Evolutionary conservation across 2,329 filamentous ascomycete species (phyloP).

Genomic region (Seiridium unicorne): DNA sequence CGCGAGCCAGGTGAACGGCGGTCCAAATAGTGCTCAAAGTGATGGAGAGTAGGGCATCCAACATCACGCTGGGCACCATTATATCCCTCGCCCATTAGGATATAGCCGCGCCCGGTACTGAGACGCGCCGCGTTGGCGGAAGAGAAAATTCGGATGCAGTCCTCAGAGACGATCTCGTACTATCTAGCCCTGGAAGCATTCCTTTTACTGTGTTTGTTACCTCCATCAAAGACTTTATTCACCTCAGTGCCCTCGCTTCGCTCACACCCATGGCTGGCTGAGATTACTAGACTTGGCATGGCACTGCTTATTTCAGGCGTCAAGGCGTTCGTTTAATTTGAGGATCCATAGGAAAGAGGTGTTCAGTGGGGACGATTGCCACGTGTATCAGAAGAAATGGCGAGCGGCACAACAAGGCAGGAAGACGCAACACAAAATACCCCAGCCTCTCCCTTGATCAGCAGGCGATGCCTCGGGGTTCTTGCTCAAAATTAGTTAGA

Average conservation of each 20-base stretch:
- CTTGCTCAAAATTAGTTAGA: neutral
- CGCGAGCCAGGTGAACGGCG: constrained; percentile 20
- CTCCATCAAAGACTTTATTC: neutral
- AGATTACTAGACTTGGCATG: neutral
- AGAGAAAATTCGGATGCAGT: neutral
- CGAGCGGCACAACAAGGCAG: neutral
- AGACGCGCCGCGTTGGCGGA: neutral
- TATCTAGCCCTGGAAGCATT: neutral
- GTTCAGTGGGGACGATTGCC: constrained; percentile 20
- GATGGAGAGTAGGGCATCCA: constrained; percentile 22
- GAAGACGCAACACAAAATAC: neutral
- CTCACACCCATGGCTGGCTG: neutral
- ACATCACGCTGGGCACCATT: neutral
- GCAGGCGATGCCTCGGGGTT: neutral
- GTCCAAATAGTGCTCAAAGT: constrained; percentile 19
- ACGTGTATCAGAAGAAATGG: constrained; percentile 24
- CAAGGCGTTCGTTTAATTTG: neutral
- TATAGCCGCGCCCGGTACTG: neutral
- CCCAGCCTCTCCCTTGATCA: neutral
- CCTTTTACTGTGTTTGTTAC: neutral
- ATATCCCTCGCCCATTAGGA: neutral
- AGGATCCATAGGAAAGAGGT: constrained; percentile 11
- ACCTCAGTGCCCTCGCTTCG: neutral
- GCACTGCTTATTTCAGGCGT: neutral
- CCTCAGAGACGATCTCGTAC: neutral